Evolutionary conservation across 73 alveolate species (phyloP), one percentile per base, ranked within the genome.

Genomic region (Paramecium octaurelia): DNA sequence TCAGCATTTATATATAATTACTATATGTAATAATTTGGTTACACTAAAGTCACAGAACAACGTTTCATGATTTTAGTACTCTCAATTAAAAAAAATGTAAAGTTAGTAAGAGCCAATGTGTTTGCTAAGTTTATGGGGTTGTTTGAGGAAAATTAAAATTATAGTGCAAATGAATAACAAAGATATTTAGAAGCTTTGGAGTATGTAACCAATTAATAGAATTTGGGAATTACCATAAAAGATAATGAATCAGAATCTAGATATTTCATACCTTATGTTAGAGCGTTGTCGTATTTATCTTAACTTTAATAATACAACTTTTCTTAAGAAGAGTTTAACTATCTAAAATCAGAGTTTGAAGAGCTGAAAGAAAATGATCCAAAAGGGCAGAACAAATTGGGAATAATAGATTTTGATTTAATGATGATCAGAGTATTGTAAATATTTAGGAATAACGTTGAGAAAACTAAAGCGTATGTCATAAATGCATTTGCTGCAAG

Each of bases 401-500:
- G 87, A 38, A 73, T 86, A 20, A 38, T 86, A 21, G 93, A 86
- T 59, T 86, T 86, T 35, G 93, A 86, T 64, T 59, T 59, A 58
- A 59, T 57, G 80, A 86, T 86, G 93, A 57, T 35, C 16, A 29
- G 87, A 44, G 85, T 86, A 18, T 50, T 86, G 6, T 43, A 68
- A 38, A 58, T 75, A 21, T 86, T 59, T 31, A 86, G 64, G 34
- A 86, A 59, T 40, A 35, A 38, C 7, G 93, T 86, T n/a, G 85
- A 86, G 14, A 86, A 73, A 36, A 73, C 93, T 7, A 86, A 86
- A 58, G 43, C 69, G 34, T 86, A 58, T 86, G 93, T 86, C 4
- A 86, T 86, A 21, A 86, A 86, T 59, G 93, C 93, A 29, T 86
- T 86, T 58, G 85, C 80, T 14, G 93, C 93, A 8, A 59, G 93